These are phyloP conservation scores for Madurella fahalii DNA, from an alignment of 2,329 filamentous ascomycete species.

Conservation along the genomic window DNA sequence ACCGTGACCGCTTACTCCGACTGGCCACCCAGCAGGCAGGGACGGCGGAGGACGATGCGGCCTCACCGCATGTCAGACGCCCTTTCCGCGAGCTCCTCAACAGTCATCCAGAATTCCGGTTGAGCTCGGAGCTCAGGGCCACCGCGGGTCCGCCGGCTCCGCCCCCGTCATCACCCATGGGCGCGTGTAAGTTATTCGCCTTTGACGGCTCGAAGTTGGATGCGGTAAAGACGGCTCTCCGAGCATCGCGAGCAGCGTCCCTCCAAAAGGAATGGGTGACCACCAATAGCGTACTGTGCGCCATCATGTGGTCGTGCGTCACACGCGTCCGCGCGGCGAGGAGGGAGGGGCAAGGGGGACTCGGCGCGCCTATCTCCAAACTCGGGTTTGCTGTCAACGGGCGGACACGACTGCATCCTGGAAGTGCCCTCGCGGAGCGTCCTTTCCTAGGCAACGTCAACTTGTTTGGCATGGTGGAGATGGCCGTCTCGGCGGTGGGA, in stretches of 20 bases:
- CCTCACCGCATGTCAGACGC: background rate
- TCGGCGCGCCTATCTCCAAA: background rate
- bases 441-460: constrained; percentile 10
- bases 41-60: background rate
- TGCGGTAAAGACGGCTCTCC: background rate
- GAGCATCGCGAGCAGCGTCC: background rate
- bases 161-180: background rate
- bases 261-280: background rate
- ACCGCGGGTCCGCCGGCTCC: background rate
- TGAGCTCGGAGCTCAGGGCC: background rate
- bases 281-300: constrained; percentile 9
- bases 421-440: background rate
- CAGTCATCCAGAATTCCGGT: background rate
- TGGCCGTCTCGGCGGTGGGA: background rate
- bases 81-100: background rate
- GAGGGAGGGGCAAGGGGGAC: background rate
- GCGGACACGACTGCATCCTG: background rate
- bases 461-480: background rate
- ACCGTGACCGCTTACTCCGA: background rate
- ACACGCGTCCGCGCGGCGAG: constrained; percentile 5
- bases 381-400: constrained; percentile 10
- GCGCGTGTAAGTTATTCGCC: constrained; percentile 5
- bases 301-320: constrained; percentile 9
- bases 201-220: background rate
- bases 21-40: background rate